Percentiles rank a stretch among this genome's conserved stretches.
These are phyloP conservation scores for Chrysophaeum taylorii DNA, from an alignment of 352 stramenopile genomes.

Conservation along the genomic window DNA sequence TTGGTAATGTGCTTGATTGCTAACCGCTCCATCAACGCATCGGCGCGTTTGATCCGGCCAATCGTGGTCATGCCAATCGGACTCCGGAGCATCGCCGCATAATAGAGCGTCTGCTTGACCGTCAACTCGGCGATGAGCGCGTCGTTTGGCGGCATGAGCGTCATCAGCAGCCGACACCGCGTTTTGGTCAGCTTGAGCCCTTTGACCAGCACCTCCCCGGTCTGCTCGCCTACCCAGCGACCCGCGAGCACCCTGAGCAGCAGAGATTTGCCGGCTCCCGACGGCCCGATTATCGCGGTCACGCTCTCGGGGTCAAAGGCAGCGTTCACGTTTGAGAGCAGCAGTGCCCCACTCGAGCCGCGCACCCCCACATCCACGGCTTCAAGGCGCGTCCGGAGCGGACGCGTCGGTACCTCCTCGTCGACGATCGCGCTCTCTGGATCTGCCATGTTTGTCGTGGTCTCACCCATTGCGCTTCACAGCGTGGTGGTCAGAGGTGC, in stretches of 20 bases:
- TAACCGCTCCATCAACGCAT: background rate
- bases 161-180: background rate
- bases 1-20: background rate
- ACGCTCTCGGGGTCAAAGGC: background rate
- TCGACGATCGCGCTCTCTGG: too few species aligned
- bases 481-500: too few species aligned
- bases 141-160: conserved; percentile 42
- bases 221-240: background rate
- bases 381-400: too few species aligned
- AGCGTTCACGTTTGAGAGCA: too few species aligned
- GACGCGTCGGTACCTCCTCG: too few species aligned
- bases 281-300: background rate
- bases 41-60: too few species aligned
- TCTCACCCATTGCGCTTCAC: too few species aligned
- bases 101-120: conserved; percentile 51
- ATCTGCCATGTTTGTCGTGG: too few species aligned
- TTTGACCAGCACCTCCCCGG: background rate
- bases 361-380: too few species aligned
- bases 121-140: conserved; percentile 50
- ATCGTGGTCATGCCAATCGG: too few species aligned
- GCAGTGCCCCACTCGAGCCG: too few species aligned
- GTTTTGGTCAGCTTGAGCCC: background rate
- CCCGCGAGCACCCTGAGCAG: background rate
- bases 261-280: background rate
- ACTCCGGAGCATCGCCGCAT: conserved; percentile 48